Percentiles rank a stretch among this genome's conserved stretches.
These are phyloP conservation scores for Sclerotinia borealis DNA, from an alignment of 2,329 filamentous ascomycete species.

Conservation along the genomic window DNA sequence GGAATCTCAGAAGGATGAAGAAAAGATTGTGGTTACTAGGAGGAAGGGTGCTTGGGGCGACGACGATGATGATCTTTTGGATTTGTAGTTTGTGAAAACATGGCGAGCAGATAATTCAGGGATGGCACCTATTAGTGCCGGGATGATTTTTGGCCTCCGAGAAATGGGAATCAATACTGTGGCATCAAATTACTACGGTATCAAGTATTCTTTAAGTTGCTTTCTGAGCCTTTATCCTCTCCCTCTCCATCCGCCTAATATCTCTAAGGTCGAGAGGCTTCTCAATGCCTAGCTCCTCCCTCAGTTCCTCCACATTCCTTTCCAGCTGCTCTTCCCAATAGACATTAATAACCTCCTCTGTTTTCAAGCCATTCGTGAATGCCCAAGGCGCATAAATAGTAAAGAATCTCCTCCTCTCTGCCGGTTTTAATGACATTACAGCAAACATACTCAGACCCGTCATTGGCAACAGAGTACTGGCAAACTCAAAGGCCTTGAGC, in stretches of 20 bases:
- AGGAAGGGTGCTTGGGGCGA: constrained; percentile 84
- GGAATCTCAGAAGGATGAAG: constrained; percentile 69
- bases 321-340: constrained; percentile 97
- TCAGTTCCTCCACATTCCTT: constrained; percentile 71
- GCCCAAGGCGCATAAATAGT: constrained; percentile 85
- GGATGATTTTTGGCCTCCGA: background rate
- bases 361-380: constrained; percentile 68
- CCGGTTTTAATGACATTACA: constrained; percentile 54
- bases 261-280: constrained; percentile 78
- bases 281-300: constrained; percentile 74
- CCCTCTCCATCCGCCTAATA: constrained; percentile 64
- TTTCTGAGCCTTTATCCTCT: constrained; percentile 59
- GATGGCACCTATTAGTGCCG: background rate
- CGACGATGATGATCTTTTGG: constrained; percentile 69
- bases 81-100: constrained; percentile 35
- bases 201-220: constrained; percentile 23
- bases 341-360: constrained; percentile 83
- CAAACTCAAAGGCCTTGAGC: constrained; percentile 96
- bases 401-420: constrained; percentile 62
- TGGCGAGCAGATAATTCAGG: background rate
- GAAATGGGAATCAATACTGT: constrained; percentile 1
- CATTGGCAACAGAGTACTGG: constrained; percentile 93
- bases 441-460: constrained; percentile 81
- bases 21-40: constrained; percentile 78
- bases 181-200: constrained; percentile 21